These are phyloP conservation scores for Rhodomyrtus tomentosa DNA, from an alignment of 345 rosid genomes.

Conservation along the genomic window DNA sequence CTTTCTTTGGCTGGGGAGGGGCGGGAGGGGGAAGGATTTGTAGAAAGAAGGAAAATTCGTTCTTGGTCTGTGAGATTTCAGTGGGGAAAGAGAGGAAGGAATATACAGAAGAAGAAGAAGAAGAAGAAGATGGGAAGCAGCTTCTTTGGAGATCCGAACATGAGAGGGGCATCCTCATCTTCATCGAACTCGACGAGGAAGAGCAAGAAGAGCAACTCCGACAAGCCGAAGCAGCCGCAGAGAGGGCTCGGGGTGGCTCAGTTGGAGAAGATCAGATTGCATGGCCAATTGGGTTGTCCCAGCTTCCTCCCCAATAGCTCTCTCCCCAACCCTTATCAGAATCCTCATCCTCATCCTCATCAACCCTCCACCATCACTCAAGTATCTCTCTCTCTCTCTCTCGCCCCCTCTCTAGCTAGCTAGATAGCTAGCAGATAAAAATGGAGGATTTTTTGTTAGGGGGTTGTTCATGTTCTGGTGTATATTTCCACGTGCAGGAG, in stretches of 20 bases:
- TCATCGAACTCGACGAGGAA: constrained; percentile 17
- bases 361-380: constrained; percentile 46
- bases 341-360: constrained; percentile 12
- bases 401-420: background rate
- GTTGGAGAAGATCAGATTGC: constrained; percentile 37
- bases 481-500: constrained; percentile 41
- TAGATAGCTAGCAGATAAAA: too few relatives aligned
- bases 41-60: background rate
- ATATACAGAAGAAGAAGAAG: background rate
- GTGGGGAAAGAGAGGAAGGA: background rate
- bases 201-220: constrained; percentile 59
- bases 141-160: constrained; percentile 69
- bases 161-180: constrained; percentile 8
- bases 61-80: background rate
- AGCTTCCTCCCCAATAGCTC: constrained; percentile 16
- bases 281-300: constrained; percentile 7
- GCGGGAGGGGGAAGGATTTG: background rate
- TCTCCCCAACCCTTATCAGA: background rate
- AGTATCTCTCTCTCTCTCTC: constrained; percentile 18
- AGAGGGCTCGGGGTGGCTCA: constrained; percentile 99
- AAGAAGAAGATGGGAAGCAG: constrained; percentile 59
- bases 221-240: constrained; percentile 63
- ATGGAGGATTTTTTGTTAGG: background rate
- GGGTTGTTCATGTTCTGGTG: background rate
- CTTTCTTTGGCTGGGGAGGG: background rate